Conservation (phyloP, 2,329 filamentous ascomycete species). For the Macrophomina tecta region DNA sequence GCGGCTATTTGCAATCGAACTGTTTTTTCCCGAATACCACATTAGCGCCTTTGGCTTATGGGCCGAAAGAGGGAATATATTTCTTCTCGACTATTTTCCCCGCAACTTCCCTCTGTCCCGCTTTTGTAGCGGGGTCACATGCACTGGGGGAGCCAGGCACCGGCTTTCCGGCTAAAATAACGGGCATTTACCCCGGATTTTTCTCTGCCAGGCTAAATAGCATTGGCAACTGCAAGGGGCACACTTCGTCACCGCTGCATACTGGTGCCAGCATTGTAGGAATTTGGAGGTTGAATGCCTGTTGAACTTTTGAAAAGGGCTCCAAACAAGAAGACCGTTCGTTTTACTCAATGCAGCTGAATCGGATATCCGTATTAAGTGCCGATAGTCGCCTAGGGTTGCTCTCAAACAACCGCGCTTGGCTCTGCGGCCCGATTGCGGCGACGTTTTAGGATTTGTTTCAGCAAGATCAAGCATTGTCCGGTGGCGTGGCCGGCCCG, state of each 20-base stretch:
- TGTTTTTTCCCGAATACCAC: too few species aligned
- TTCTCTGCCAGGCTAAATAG: slow-evolving; percentile 4
- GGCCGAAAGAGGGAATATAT: too few species aligned
- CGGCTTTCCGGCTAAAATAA: slow-evolving; percentile 1
- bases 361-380: background rate
- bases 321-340: background rate
- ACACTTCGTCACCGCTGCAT: background rate
- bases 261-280: background rate
- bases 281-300: background rate
- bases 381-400: background rate
- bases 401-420: background rate
- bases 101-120: background rate
- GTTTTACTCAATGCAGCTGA: too few species aligned
- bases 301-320: background rate
- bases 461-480: slow-evolving; percentile 3
- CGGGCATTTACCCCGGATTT: slow-evolving; percentile 2
- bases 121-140: background rate
- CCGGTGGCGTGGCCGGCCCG: slow-evolving; percentile 14
- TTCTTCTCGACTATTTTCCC: background rate
- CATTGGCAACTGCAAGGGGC: background rate
- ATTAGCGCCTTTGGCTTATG: too few species aligned
- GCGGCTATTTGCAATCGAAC: too few species aligned
- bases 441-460: slow-evolving; percentile 14
- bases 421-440: slow-evolving; percentile 8
- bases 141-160: background rate